Conservation (phyloP, 176 grass and related monocot species). For the Aegilops sharonensis region DNA sequence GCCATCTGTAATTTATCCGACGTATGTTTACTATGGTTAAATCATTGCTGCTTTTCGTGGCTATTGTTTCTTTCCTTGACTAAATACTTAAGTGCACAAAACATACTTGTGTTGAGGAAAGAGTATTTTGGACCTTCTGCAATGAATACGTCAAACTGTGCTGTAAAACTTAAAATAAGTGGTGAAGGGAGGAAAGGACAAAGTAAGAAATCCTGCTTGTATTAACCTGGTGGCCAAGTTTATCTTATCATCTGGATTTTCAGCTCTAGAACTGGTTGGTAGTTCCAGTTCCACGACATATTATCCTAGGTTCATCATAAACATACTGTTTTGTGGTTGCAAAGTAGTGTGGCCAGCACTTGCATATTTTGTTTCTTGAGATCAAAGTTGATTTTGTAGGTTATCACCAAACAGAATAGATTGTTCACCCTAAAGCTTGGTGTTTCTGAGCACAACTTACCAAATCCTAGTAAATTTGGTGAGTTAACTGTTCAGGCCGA, state of each 20-base stretch:
- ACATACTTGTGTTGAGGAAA: not conserved
- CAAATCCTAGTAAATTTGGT: conserved; percentile 65
- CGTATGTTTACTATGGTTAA: conserved; percentile 43
- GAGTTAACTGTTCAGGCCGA: conserved; percentile 72
- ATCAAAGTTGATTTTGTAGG: conserved; percentile 52
- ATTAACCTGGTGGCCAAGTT: not conserved
- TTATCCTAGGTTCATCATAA: not conserved
- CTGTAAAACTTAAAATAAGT: not conserved
- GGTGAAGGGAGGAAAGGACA: not conserved
- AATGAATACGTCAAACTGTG: conserved; percentile 12
- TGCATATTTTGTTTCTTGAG: conserved; percentile 28
- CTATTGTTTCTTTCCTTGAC: conserved; percentile 19
- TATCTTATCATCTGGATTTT: not conserved
- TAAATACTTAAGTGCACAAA: not conserved
- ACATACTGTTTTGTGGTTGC: not conserved
- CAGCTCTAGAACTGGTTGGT: not conserved
- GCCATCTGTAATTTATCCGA: conserved; percentile 76
- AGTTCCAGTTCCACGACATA: conserved; percentile 5
- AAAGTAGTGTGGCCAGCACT: not conserved
- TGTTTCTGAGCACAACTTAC: conserved; percentile 44
- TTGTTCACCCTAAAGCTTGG: conserved; percentile 72
- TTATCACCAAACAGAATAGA: conserved; percentile 65
- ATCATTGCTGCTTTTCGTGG: not conserved
- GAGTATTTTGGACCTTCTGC: not conserved
- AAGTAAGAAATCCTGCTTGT: not conserved